phyloP scores from a whole-genome alignment of 176 grass and related monocot genomes.

The Puccinellia tenuiflora region DNA sequence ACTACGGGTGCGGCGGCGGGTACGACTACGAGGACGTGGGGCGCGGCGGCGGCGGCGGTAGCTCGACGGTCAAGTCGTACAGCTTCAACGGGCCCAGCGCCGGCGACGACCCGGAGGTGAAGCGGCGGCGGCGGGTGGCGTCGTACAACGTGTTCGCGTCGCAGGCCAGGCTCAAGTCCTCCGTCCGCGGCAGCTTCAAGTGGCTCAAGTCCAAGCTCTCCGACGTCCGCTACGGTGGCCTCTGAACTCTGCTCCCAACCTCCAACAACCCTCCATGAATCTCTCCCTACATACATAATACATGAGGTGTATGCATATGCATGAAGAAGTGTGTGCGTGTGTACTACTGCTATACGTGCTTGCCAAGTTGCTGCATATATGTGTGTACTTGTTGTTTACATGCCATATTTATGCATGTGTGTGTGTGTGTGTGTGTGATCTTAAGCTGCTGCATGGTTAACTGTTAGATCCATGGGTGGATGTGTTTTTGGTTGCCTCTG shows the following conservation, averaged over 20 bases:
- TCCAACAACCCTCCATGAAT: neutral
- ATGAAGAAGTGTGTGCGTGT: slow-evolving; percentile 2
- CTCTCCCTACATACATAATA: neutral
- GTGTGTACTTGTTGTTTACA: neutral
- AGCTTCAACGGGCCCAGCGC: slow-evolving; percentile 79
- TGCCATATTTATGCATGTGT: slow-evolving; percentile 12
- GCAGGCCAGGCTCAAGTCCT: slow-evolving; percentile 78
- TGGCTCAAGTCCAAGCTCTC: slow-evolving; percentile 98
- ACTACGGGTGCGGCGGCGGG: slow-evolving; percentile 47
- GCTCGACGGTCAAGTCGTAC: slow-evolving; percentile 53
- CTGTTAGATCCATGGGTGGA: neutral
- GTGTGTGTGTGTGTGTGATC: slow-evolving; percentile 11
- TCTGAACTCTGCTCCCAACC: slow-evolving; percentile 2
- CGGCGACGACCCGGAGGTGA: slow-evolving; percentile 74
- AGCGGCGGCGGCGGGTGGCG: slow-evolving; percentile 83
- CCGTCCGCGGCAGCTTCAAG: slow-evolving; percentile 79
- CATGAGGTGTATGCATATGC: neutral
- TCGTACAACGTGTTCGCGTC: slow-evolving; percentile 88
- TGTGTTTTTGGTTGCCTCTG: slow-evolving; percentile 13
- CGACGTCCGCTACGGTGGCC: slow-evolving; percentile 63
- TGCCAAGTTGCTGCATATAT: slow-evolving; percentile 16
- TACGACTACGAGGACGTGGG: slow-evolving; percentile 45
- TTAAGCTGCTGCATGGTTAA: neutral
- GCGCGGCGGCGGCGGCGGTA: slow-evolving; percentile 8
- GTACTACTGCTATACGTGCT: neutral